These are phyloP conservation scores for Senna siamea DNA, from an alignment of 306 rosid species.

Conservation along the genomic window DNA sequence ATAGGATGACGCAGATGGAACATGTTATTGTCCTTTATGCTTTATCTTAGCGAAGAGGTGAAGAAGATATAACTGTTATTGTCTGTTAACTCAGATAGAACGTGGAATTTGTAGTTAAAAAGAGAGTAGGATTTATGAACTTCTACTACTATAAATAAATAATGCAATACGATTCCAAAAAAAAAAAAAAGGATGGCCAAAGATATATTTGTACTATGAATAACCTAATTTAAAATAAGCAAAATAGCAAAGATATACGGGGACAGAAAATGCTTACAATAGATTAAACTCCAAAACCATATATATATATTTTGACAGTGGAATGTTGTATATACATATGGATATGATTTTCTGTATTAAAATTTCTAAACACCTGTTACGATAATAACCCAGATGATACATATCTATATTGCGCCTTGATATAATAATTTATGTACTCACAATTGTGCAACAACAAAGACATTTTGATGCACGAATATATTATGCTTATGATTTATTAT, in stretches of 20 bases:
- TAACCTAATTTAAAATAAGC: neutral
- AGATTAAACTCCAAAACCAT: neutral
- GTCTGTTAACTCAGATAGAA: conserved; percentile 14
- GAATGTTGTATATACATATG: neutral
- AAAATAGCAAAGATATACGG: neutral
- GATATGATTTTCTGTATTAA: neutral
- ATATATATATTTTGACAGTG: neutral
- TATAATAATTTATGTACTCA: too few species aligned
- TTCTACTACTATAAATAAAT: neutral
- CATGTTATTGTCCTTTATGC: neutral
- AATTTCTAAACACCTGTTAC: neutral
- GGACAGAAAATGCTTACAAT: too few species aligned
- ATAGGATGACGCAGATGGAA: conserved; percentile 6
- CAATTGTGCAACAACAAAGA: too few species aligned
- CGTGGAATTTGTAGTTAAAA: neutral
- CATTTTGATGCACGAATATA: neutral
- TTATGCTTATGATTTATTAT: neutral
- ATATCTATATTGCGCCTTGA: too few species aligned
- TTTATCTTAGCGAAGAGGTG: neutral
- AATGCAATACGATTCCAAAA: neutral
- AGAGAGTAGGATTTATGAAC: neutral
- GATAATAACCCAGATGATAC: neutral
- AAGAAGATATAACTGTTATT: neutral
- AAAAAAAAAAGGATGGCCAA: too few species aligned
- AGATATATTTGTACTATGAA: too few species aligned